phyloP scores from a whole-genome alignment of 2,329 filamentous ascomycete genomes.

The Blastomyces emzantsi region DNA sequence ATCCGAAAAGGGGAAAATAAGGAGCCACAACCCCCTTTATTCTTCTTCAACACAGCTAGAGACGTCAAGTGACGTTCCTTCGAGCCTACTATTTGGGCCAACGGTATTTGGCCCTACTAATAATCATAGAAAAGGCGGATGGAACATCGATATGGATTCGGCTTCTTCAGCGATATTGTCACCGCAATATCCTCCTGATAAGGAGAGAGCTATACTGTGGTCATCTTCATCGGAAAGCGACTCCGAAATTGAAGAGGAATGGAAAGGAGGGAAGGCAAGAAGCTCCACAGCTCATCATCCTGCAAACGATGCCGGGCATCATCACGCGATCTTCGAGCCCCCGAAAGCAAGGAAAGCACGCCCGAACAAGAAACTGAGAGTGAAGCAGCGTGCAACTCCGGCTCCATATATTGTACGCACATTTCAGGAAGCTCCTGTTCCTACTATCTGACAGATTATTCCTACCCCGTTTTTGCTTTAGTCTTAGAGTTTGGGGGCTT shows the following conservation, averaged over 20 bases:
- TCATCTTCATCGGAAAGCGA: not conserved
- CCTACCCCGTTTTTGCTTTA: not conserved
- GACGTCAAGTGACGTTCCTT: not conserved
- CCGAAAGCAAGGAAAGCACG: not conserved
- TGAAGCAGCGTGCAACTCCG: not conserved
- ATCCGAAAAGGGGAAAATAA: not conserved
- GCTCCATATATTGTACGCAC: not conserved
- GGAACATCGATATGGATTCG: not conserved
- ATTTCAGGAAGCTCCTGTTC: no score
- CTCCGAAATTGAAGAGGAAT: not conserved
- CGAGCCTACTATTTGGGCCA: not conserved
- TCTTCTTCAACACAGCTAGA: not conserved
- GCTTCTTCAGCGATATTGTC: not conserved
- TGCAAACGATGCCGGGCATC: not conserved
- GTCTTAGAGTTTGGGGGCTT: not conserved
- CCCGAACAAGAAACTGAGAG: not conserved
- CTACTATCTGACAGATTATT: not conserved
- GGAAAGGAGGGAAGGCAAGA: not conserved
- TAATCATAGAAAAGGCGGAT: not conserved
- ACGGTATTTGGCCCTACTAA: not conserved
- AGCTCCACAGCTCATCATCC: not conserved
- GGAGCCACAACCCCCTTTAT: not conserved
- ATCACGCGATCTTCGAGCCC: no score
- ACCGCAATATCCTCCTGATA: not conserved
- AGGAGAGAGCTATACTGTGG: not conserved